Evolutionary conservation across 805 yeast genomes (phyloP).

Genomic region (Millerago galiae): DNA sequence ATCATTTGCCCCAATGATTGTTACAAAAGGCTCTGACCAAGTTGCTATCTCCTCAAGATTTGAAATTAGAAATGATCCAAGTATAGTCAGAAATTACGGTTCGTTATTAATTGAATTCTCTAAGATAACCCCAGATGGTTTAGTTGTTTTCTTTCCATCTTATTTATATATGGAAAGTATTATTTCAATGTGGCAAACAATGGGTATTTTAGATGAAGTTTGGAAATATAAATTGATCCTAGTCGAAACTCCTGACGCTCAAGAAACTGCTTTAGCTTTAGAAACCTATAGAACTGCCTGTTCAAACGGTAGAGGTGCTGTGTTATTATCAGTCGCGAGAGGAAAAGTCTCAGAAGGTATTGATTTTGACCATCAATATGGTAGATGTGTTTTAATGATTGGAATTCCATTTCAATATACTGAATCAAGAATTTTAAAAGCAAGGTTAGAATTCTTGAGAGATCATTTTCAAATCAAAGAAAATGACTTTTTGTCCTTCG

Average conservation of each 20-base stretch:
- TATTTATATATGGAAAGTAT: conserved; percentile 97
- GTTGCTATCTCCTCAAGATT: conserved; percentile 94
- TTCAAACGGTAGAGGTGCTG: conserved; percentile 96
- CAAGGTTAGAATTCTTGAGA: conserved; percentile 86
- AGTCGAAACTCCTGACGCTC: conserved; percentile 99
- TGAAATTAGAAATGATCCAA: conserved; percentile 95
- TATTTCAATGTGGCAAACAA: conserved; percentile 97
- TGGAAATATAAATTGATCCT: conserved; percentile 95
- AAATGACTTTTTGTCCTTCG: conserved; percentile 92
- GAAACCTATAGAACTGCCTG: conserved; percentile 97
- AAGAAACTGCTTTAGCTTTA: conserved; percentile 90
- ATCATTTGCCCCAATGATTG: conserved; percentile 90
- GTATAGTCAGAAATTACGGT: conserved; percentile 96
- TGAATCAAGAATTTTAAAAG: conserved; percentile 91
- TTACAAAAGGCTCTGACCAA: conserved; percentile 97
- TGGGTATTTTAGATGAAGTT: conserved; percentile 97
- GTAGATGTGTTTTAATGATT: conserved; percentile 95
- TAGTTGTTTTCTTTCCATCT: conserved; percentile 96
- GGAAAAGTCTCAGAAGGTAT: conserved; percentile 99
- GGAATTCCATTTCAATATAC: conserved; percentile 99
- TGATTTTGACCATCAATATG: conserved; percentile 98
- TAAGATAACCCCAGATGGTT: conserved; percentile 94
- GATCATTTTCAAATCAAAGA: conserved; percentile 91
- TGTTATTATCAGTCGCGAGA: conserved; percentile 93
- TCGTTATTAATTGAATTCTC: conserved; percentile 86